Base-by-base conservation (phyloP, 176 grass and related monocot genomes). In the Hordeum vulgare region DNA sequence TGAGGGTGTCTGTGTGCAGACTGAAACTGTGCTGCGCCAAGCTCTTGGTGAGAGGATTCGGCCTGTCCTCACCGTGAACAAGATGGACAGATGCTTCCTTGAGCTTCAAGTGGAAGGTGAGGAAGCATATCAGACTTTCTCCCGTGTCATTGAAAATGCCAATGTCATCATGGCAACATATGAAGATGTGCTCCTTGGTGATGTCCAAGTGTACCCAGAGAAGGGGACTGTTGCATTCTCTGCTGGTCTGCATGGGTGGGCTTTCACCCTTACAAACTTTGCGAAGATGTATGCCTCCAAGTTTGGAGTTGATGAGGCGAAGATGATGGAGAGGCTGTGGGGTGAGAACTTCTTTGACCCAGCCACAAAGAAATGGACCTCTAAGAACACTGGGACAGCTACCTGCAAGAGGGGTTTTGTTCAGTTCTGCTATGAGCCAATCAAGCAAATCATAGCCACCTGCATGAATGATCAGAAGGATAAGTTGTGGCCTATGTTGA, bases 281-380 rank as follows among this genome's bases (percentile, higher is more conserved):
- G 90, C 94, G 0, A 93, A 93, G 76, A 93, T 96, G 94, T 96
- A 93, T 80, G 94, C 94, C 1, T 83, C 94, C 5, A 96, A 96
- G 61, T 96, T 96, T 67, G 94, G 88, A 44, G 94, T 96, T 71
- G 94, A 91, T 80, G 94, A 93, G 70, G 11, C 66, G 1, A 96
- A 96, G 76, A 96, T 96, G 94, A 96, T 93, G 94, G 94, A 93
- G 91, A 92, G 90, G 71, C 90, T 96, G 0, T 96, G 94, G 88
- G 93, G 90, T 86, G 93, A 95, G 93, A 95, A 95, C 59, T 92
- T 64, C 83, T 95, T 95, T 58, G 93, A 96, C 76, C 93, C 93
- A n/a, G 23, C 74, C 34, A 96, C 93, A 39, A 92, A 89, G 86
- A 96, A 92, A 84, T 92, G 93, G 90, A 92, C 93, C 31, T 85